Conservation (phyloP, 2,329 filamentous ascomycete genomes). For the Meredithiella fracta region DNA sequence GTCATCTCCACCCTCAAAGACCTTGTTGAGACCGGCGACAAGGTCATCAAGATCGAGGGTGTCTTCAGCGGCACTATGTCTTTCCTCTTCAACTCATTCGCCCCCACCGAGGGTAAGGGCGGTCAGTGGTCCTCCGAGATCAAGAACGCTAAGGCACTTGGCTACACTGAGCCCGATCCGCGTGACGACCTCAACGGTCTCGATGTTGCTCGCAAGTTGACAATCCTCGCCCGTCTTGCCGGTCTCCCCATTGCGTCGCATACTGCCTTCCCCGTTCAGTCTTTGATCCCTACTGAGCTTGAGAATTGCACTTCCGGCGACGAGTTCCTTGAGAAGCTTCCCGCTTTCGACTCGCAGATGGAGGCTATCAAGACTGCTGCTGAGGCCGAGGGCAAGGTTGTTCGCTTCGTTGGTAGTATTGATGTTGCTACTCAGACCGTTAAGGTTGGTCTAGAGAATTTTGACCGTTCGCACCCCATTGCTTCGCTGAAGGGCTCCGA, state of each 20-base stretch:
- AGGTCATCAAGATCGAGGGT: conserved; percentile 83
- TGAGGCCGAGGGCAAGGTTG: conserved; percentile 73
- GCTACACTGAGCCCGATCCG: conserved; percentile 82
- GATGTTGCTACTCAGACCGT: conserved; percentile 67
- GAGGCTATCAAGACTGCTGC: conserved; percentile 73
- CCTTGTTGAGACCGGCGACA: conserved; percentile 82
- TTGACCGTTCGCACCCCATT: conserved; percentile 77
- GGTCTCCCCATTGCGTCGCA: conserved; percentile 70
- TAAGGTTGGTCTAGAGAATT: conserved; percentile 83
- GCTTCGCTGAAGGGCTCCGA: conserved; percentile 91
- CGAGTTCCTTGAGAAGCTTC: conserved; percentile 69
- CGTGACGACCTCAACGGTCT: conserved; percentile 75
- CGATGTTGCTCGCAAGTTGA: conserved; percentile 89
- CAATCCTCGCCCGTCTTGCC: conserved; percentile 74
- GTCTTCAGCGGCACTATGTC: conserved; percentile 97
- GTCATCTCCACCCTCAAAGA: conserved; percentile 89
- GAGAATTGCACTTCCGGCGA: conserved; percentile 61
- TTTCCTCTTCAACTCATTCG: conserved; percentile 96
- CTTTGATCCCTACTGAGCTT: conserved; percentile 75
- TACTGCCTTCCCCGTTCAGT: conserved; percentile 83
- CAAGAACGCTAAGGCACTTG: conserved; percentile 75
- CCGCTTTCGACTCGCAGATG: conserved; percentile 79
- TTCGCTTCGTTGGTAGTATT: conserved; percentile 86
- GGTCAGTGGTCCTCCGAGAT: conserved; percentile 87
- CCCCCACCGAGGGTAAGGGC: conserved; percentile 55